Percentiles rank a stretch among this genome's conserved stretches.
Conservation (phyloP, 2,329 filamentous ascomycete genomes). For the Mycosphaerella sp. region DNA sequence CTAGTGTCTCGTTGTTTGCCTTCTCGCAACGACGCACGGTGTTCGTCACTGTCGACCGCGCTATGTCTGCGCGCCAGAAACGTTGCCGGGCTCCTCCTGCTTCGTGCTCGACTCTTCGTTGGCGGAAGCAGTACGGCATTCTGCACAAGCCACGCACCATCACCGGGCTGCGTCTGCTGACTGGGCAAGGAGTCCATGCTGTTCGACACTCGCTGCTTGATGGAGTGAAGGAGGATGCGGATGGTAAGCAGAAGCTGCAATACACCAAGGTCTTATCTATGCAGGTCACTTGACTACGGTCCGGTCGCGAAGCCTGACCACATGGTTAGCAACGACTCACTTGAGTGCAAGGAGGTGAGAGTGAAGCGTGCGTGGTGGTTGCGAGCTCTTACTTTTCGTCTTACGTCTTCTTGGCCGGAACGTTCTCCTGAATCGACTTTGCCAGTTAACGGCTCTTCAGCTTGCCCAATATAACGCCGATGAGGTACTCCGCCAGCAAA, state of each 20-base stretch:
- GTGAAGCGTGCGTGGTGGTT: too few relatives aligned
- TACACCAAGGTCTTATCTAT: not conserved
- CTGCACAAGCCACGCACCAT: conserved; percentile 15
- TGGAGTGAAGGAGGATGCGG: not conserved
- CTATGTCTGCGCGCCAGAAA: conserved; percentile 11
- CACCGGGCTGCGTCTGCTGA: conserved; percentile 15
- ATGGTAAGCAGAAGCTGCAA: not conserved
- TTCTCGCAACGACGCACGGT: not conserved
- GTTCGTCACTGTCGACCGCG: conserved; percentile 4
- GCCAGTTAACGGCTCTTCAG: not conserved
- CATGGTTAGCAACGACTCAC: not conserved
- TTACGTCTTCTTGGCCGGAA: not conserved
- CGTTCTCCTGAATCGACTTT: not conserved
- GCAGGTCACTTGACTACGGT: not conserved
- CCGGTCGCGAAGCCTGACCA: not conserved
- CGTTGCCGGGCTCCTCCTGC: conserved; percentile 1
- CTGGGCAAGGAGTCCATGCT: not conserved
- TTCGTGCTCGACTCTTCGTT: not conserved
- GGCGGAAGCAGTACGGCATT: not conserved
- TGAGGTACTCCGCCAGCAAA: not conserved
- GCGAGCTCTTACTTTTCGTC: not conserved
- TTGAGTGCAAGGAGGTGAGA: not conserved
- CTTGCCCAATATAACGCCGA: not conserved
- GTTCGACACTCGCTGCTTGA: not conserved
- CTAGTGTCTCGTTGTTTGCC: not conserved